Evolutionary conservation across 2,329 filamentous ascomycete genomes (phyloP).

Genomic region (Elsinoe necatrix): DNA sequence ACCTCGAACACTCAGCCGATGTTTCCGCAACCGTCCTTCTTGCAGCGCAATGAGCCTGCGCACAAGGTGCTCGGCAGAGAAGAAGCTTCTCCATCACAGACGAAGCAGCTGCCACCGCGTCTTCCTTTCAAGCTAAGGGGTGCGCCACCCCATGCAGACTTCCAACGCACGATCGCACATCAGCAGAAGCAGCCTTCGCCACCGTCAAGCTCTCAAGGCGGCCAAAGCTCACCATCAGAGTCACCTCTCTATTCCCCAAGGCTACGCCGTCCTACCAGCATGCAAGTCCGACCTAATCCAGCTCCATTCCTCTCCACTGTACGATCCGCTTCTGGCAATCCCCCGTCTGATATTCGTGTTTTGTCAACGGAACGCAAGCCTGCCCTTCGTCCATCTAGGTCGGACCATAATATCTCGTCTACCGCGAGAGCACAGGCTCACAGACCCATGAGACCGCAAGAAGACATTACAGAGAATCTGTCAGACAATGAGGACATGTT

Average conservation of each 20-base stretch:
- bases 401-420: not conserved
- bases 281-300: slow-evolving; percentile 36
- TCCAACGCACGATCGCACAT: not conserved
- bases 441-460: not conserved
- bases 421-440: not conserved
- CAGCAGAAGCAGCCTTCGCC: slow-evolving; percentile 16
- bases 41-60: slow-evolving; percentile 8
- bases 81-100: slow-evolving; percentile 22
- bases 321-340: slow-evolving; percentile 24
- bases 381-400: slow-evolving; percentile 13
- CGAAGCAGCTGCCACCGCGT: slow-evolving; percentile 10
- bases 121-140: slow-evolving; percentile 14
- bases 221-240: not conserved
- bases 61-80: not conserved
- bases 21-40: slow-evolving; percentile 8
- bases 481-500: slow-evolving; percentile 10
- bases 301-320: slow-evolving; percentile 37
- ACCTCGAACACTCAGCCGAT: not conserved
- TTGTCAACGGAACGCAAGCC: slow-evolving; percentile 26
- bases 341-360: slow-evolving; percentile 19
- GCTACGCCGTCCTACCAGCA: slow-evolving; percentile 35
- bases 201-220: not conserved
- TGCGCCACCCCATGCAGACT: slow-evolving; percentile 14
- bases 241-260: not conserved
- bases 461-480: not conserved